These are phyloP conservation scores for Cardamine resedifolia DNA, from an alignment of 345 rosid species.

Conservation along the genomic window DNA sequence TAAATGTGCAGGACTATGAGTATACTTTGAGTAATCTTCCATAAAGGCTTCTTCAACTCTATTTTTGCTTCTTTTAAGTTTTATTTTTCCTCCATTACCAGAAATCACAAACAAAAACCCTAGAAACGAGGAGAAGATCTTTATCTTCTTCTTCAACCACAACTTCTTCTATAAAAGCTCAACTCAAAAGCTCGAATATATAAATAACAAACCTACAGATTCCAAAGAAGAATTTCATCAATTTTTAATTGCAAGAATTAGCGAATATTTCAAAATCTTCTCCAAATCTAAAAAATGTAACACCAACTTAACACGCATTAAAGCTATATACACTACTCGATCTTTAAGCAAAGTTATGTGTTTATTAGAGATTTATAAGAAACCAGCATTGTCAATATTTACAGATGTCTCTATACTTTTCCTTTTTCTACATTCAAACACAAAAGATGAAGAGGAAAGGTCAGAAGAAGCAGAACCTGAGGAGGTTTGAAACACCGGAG, in stretches of 20 bases:
- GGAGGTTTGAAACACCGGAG: conserved; percentile 11
- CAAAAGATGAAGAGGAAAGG: conserved; percentile 24
- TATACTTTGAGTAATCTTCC: conserved; percentile 78
- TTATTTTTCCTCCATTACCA: background rate
- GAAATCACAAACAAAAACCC: conserved; percentile 24
- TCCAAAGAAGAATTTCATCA: background rate
- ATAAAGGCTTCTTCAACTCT: conserved; percentile 36
- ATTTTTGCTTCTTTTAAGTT: background rate
- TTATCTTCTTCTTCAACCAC: conserved; percentile 9
- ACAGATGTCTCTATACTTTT: background rate
- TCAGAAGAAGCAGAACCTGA: conserved; percentile 2
- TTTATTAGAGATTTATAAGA: background rate
- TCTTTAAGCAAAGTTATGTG: background rate
- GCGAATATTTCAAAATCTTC: background rate
- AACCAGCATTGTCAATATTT: background rate
- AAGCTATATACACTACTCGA: background rate
- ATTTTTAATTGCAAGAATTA: background rate
- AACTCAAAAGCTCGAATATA: conserved; percentile 38
- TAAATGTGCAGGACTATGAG: conserved; percentile 85
- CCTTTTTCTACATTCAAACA: conserved; percentile 9
- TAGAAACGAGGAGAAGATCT: background rate
- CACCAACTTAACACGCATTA: background rate
- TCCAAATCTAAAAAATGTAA: conserved; percentile 18
- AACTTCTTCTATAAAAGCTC: background rate
- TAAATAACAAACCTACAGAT: conserved; percentile 13